A percentile compares a stretch with the other conserved stretches of the same genome.
phyloP scores from a whole-genome alignment of 106 monocot species.

The Hemerocallis citrina region DNA sequence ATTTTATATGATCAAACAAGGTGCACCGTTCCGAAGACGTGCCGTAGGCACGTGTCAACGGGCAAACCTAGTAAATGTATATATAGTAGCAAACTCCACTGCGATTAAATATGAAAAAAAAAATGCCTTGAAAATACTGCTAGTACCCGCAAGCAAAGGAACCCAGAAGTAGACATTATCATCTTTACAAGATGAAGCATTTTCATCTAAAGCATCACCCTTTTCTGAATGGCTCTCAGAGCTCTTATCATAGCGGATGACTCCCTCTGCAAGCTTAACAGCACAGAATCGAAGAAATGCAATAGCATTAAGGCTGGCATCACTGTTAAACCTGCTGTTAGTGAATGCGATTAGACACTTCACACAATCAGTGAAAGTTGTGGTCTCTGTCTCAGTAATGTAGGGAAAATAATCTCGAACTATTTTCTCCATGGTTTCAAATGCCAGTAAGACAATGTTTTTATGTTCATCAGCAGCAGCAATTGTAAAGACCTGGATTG shows the following conservation, averaged over 20 bases:
- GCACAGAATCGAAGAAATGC: conserved; percentile 99
- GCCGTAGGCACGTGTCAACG: no score
- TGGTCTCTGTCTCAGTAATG: conserved; percentile 95
- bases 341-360: conserved; percentile 88
- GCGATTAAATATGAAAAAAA: background rate
- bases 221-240: conserved; percentile 19
- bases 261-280: conserved; percentile 89
- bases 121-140: conserved; percentile 2
- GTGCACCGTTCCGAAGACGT: no score
- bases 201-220: conserved; percentile 35
- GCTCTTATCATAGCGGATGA: conserved; percentile 65
- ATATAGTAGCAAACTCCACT: background rate
- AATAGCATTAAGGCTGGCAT: conserved; percentile 97
- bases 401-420: conserved; percentile 95
- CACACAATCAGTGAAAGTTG: conserved; percentile 95
- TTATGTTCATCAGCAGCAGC: conserved; percentile 96
- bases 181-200: conserved; percentile 40
- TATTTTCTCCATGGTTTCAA: conserved; percentile 97
- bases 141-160: conserved; percentile 79
- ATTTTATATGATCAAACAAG: no score
- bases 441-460: conserved; percentile 82
- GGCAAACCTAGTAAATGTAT: no score
- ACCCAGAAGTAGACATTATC: conserved; percentile 86
- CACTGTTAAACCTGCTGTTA: conserved; percentile 85
- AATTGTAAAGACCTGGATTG: conserved; percentile 63